Conservation (phyloP, 1,139 yeast species). For the Lodderomyces beijingensis region DNA sequence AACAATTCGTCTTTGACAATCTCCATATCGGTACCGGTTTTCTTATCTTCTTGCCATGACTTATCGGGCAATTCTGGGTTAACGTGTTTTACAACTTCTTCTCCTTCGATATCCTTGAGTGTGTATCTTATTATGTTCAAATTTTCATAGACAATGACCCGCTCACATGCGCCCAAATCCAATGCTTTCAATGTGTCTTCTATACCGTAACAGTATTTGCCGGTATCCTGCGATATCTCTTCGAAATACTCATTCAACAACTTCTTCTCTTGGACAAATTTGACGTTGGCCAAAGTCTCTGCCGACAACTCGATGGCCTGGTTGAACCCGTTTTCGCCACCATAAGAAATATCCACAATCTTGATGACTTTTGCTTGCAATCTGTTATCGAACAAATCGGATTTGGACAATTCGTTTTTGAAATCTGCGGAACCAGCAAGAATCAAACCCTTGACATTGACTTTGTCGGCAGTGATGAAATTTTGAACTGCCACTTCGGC, state of each 20-base stretch:
- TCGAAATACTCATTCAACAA: slow-evolving; percentile 87
- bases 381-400: slow-evolving; percentile 90
- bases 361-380: slow-evolving; percentile 82
- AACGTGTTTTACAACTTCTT: slow-evolving; percentile 69
- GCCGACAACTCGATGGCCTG: slow-evolving; percentile 98
- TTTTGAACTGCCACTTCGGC: slow-evolving; percentile 98
- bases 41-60: slow-evolving; percentile 73
- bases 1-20: slow-evolving; percentile 74
- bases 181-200: slow-evolving; percentile 94
- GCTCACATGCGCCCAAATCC: slow-evolving; percentile 94
- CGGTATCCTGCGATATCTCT: slow-evolving; percentile 95
- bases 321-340: slow-evolving; percentile 98
- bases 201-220: slow-evolving; percentile 95
- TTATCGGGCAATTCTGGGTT: slow-evolving; percentile 71
- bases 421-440: slow-evolving; percentile 99
- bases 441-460: slow-evolving; percentile 88
- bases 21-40: slow-evolving; percentile 88
- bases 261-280: slow-evolving; percentile 97
- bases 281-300: slow-evolving; percentile 93
- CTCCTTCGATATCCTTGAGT: slow-evolving; percentile 79
- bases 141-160: slow-evolving; percentile 87
- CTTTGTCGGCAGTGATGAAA: slow-evolving; percentile 89
- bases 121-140: slow-evolving; percentile 81
- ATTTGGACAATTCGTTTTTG: slow-evolving; percentile 87
- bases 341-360: slow-evolving; percentile 94